Base-by-base conservation (phyloP, 2,329 filamentous ascomycete species). In the Sporothrix globosa region DNA sequence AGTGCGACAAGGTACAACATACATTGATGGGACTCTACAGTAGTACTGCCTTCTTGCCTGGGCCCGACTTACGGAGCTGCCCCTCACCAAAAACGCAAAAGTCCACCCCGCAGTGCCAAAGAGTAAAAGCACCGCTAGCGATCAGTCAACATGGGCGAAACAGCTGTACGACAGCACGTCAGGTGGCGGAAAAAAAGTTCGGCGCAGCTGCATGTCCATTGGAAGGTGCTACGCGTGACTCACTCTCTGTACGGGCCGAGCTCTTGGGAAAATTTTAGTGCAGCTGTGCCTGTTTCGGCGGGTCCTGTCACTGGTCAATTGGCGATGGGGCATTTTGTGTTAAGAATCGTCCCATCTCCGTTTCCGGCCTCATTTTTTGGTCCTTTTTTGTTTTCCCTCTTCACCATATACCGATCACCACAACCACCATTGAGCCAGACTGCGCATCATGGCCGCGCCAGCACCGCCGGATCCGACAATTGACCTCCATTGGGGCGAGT, bases 401-500 rank as follows among this genome's bases (percentile, higher is more conserved):
- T 30, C 41, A 30, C 48, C 63, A 65, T n/a, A 65, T 13, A 46
- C 41, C 24, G 41, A 63, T 4, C 44, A 48, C 27, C 46, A 21
- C 46, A 21, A 34, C 34, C 60, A 6, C 24, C 13, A 19, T 46
- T 48, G n/a, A 48, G 41, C 27, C 46, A 66, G 7, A n/a, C 61
- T 30, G 21, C 46, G 54, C 65, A 67, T 52, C 30, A 68, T 68
- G 67, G 67, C 67, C 13, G 10, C 39, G 19, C 66, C 54, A 44
- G 63, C 52, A 24, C 67, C 54, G 21, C 69, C 69, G 14, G 71
- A 74, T 52, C 73, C 73, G 24, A 74, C 73, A 21, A 53, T 68
- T 11, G 72, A 73, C 41, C 73, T 74, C 56, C 69, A 74, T 52
- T 74, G 73, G 73, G 52, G 46, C 9, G 70, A 72, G 19, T 74